A percentile compares a stretch with the other conserved stretches of the same genome.
phyloP scores from a whole-genome alignment of 306 rosid genomes.

The Crotalaria pallida region DNA sequence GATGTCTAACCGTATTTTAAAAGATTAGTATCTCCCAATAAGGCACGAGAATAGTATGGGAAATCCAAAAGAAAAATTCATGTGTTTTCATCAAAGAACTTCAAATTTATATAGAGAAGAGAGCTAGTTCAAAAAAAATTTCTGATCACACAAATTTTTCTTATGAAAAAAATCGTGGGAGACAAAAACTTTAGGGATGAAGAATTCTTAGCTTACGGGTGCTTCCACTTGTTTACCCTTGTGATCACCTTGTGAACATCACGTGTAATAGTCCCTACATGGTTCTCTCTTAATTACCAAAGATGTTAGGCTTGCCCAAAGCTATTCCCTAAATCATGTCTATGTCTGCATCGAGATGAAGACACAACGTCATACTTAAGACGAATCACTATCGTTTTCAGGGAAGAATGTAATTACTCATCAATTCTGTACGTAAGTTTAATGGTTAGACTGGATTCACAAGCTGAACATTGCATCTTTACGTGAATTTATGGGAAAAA shows the following conservation, averaged over 20 bases:
- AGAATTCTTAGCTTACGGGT: background rate
- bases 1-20: too few relatives aligned
- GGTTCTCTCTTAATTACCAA: slow-evolving; percentile 13
- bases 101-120: too few relatives aligned
- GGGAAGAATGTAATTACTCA: background rate
- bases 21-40: too few relatives aligned
- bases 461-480: background rate
- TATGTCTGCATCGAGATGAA: background rate
- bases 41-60: too few relatives aligned
- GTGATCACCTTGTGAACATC: slow-evolving; percentile 23
- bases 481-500: background rate
- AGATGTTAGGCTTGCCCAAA: background rate
- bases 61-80: too few relatives aligned
- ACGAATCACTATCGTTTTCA: slow-evolving; percentile 1
- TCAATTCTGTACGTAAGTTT: background rate
- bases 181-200: background rate
- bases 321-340: slow-evolving; percentile 19
- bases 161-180: too few relatives aligned
- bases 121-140: too few relatives aligned
- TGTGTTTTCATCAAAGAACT: too few relatives aligned
- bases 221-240: slow-evolving; percentile 16
- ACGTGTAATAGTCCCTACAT: slow-evolving; percentile 38
- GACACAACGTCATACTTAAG: slow-evolving; percentile 11
- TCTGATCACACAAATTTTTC: too few relatives aligned
- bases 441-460: background rate